A percentile compares a stretch with the other conserved stretches of the same genome.
Conservation (phyloP, 2,329 filamentous ascomycete species). For the Elsinoe batatas region DNA sequence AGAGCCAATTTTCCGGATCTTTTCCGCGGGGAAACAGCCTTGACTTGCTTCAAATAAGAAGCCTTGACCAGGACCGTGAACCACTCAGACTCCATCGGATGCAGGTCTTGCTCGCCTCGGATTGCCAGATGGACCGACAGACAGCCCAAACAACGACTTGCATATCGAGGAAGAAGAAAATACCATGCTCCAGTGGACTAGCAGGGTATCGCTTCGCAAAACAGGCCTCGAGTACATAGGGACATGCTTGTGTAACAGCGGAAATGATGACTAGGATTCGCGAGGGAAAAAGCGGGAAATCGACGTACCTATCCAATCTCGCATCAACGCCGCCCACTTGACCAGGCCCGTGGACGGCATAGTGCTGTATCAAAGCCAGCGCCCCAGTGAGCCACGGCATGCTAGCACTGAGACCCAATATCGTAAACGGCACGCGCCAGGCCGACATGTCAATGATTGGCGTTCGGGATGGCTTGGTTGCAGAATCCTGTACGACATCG, state of each 20-base stretch:
- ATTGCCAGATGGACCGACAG: background rate
- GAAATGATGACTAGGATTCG: background rate
- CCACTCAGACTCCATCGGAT: slow-evolving; percentile 5
- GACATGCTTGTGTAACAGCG: slow-evolving; percentile 8
- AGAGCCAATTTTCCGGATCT: background rate
- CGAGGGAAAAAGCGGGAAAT: background rate
- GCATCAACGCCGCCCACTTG: slow-evolving; percentile 64
- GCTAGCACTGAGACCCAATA: slow-evolving; percentile 63
- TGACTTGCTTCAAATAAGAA: background rate
- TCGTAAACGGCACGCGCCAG: slow-evolving; percentile 62
- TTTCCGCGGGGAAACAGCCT: slow-evolving; percentile 1
- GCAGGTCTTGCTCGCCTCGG: slow-evolving; percentile 3
- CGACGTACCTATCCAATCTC: slow-evolving; percentile 79
- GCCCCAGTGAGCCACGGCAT: slow-evolving; percentile 86
- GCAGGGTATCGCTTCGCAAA: background rate
- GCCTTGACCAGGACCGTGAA: background rate
- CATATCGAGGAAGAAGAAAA: background rate
- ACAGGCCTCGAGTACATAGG: background rate
- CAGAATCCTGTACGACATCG: slow-evolving; percentile 11
- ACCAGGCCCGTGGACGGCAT: slow-evolving; percentile 63
- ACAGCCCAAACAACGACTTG: background rate
- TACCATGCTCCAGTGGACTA: background rate
- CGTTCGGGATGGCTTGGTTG: slow-evolving; percentile 32
- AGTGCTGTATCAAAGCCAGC: slow-evolving; percentile 66
- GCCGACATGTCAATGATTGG: slow-evolving; percentile 64